These are phyloP conservation scores for Tuber aestivum DNA, from an alignment of 495 filamentous ascomycete genomes.

Conservation along the genomic window DNA sequence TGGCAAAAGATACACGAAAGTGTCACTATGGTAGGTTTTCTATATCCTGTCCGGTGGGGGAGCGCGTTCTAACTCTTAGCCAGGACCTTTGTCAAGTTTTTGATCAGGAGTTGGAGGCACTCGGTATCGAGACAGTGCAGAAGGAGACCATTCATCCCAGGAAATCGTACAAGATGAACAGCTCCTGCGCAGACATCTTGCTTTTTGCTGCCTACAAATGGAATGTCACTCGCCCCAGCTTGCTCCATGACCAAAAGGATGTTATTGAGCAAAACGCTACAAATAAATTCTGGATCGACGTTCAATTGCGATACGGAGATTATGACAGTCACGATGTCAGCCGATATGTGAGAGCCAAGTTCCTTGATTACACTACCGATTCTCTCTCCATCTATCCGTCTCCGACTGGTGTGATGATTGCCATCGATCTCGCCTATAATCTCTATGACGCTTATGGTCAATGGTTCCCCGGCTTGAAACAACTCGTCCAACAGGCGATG, in stretches of 20 bases:
- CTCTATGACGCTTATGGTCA: conserved; percentile 96
- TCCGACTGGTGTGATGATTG: conserved; percentile 96
- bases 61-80: conserved; percentile 16
- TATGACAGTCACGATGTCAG: conserved; percentile 99
- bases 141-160: conserved; percentile 99
- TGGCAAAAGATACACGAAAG: conserved; percentile 99
- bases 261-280: conserved; percentile 89
- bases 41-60: background rate
- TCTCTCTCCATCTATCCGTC: conserved; percentile 99
- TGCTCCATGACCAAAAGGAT: conserved; percentile 95
- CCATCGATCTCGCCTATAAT: conserved; percentile 96
- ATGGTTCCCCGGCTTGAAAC: conserved; percentile 97
- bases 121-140: conserved; percentile 97
- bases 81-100: conserved; percentile 85
- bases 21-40: conserved; percentile 71
- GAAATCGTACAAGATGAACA: conserved; percentile 99
- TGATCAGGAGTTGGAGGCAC: conserved; percentile 90
- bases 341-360: conserved; percentile 95
- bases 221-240: conserved; percentile 90
- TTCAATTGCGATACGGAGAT: conserved; percentile 95
- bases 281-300: conserved; percentile 99
- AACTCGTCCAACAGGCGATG: conserved; percentile 96
- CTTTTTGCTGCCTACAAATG: conserved; percentile 98
- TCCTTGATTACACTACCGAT: conserved; percentile 97
- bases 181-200: conserved; percentile 95